Conservation (phyloP, 495 filamentous ascomycete species). For the Neurospora intermedia region DNA sequence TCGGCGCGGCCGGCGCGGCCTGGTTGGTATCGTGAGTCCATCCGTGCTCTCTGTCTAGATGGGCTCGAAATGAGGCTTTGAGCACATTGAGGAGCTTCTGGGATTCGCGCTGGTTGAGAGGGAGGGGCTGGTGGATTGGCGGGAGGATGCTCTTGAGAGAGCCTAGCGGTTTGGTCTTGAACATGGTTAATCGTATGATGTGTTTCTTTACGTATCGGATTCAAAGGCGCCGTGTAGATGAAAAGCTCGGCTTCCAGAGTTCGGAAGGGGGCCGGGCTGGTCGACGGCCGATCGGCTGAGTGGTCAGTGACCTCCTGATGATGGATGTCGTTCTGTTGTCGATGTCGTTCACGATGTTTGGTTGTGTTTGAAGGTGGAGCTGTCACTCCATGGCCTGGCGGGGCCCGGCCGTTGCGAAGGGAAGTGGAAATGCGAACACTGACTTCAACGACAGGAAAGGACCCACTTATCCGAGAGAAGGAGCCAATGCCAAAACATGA, state of each 20-base stretch:
- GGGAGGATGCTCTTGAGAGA: conserved; percentile 41
- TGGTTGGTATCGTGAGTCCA: conserved; percentile 16
- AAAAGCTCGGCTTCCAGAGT: background rate
- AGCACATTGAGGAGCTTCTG: conserved; percentile 57
- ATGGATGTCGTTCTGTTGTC: background rate
- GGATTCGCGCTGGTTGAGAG: conserved; percentile 52
- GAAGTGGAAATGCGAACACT: background rate
- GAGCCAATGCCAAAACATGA: background rate
- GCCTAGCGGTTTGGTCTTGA: conserved; percentile 20
- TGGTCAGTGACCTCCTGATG: background rate
- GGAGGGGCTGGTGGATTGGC: conserved; percentile 61
- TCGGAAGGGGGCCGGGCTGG: background rate
- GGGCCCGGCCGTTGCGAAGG: background rate
- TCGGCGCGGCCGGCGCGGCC: conserved; percentile 9
- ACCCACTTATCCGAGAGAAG: background rate
- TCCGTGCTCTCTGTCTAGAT: conserved; percentile 58
- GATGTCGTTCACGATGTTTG: background rate
- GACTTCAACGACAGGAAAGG: background rate
- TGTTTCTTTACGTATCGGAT: background rate
- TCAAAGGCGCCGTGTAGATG: background rate
- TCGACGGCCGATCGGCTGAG: background rate
- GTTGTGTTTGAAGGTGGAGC: background rate
- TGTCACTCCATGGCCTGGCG: background rate
- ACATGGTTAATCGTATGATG: conserved; percentile 11
- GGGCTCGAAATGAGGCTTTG: conserved; percentile 64